Base-by-base conservation (phyloP, 2,329 filamentous ascomycete genomes). In the Nemania sp. region DNA sequence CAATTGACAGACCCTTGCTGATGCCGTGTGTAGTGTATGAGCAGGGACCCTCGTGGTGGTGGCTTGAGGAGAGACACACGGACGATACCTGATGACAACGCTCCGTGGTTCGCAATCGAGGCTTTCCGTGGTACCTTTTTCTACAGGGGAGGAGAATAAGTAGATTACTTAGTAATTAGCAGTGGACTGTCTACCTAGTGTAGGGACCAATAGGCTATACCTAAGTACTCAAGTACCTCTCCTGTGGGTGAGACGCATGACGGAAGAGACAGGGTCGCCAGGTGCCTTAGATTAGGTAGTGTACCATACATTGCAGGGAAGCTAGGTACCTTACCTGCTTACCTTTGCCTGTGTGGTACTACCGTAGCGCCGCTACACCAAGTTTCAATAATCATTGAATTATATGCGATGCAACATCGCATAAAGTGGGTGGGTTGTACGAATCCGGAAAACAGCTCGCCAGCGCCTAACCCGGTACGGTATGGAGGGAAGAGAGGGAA, bases 1-100 rank as follows among this genome's bases (percentile, higher is more conserved):
- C 25, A 29, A 64, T 60, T 57, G 64, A 60, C 62, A 56, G 62
- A 67, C 53, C 64, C 69, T 65, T 64, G 63, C 57, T 29, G 25
- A 29, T 29, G 7, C 52, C 49, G 45, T n/a, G n/a, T n/a, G n/a
- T n/a, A n/a, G n/a, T n/a, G n/a, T 55, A 63, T 64, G 52, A 59
- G 62, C 64, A 63, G 63, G 67, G 58, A 65, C 62, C 48, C 50
- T 59, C 54, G 25, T 57, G 21, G 45, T 34, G 46, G 50, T 65
- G 60, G 57, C 61, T 65, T 59, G 54, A 50, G 55, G n/a, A 59
- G 56, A 54, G 45, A 54, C 49, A 61, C 37, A 61, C 42, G 32
- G 54, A 58, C 43, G 25, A 49, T 37, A 65, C 65, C 43, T 42
- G n/a, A n/a, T 60, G 55, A 42, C 47, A 47, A 45, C 60, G 40